Evolutionary conservation across 2,329 filamentous ascomycete genomes (phyloP), one percentile per base, ranked within the genome.

Genomic region (Claviceps sp.): DNA sequence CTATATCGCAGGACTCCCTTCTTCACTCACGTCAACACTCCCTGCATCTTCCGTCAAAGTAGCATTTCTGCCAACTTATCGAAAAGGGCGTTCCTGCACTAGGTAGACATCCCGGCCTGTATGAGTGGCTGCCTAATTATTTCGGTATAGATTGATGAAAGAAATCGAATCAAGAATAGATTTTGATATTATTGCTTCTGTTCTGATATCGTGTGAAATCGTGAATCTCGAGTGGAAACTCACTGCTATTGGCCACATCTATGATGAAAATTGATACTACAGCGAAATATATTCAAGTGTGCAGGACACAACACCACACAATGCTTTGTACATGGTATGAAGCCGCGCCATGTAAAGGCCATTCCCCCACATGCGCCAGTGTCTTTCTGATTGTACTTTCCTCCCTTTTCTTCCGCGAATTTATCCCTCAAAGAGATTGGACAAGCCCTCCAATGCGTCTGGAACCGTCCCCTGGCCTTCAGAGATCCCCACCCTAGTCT

Each of bases 361-460:
- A 34, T 34, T 34, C 30, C 30, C 30, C 10, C 10, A 34, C 10
- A 34, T 34, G 30, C 30, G 30, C 30, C 30, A 11, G 8, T 34
- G 30, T 34, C 30, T 34, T 34, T 11, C 30, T 34, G 30, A 34
- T 34, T 34, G 30, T 34, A 34, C 30, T 34, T 34, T 11, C 5
- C 14, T 2, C 7, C 26, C 10, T 48, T 14, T 47, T 37, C n/a
- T 47, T 13, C 13, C n/a, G 11, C 52, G 30, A 4, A 34, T 34
- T 34, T 60, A 68, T 45, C 60, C 63, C 40, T 70, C 69, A 55
- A 74, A 81, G 47, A 81, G 65, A 43, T 71, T 73, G 5, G 77
- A 75, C 16, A 81, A 72, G 0, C 76, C 76, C 49, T 81, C 77
- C 48, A 81, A 61, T 10, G 64, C 71, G 55, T 80, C 76, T 6